Percentiles rank a stretch among this genome's conserved stretches.
phyloP scores from a whole-genome alignment of 2,329 filamentous ascomycete genomes.

The Botrytis fabae region DNA sequence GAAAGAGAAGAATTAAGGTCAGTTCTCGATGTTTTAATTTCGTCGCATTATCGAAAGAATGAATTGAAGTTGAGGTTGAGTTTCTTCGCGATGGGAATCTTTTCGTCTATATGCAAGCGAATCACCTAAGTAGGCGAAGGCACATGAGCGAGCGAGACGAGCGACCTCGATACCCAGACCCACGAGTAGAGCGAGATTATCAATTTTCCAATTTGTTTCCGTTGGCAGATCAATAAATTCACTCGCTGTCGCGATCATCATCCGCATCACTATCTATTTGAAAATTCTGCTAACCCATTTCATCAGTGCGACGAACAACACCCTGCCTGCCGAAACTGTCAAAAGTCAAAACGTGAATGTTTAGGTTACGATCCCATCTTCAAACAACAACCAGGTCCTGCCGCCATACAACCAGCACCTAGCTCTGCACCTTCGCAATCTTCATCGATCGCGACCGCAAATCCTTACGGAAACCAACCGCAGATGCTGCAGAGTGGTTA shows the following conservation, averaged over 20 bases:
- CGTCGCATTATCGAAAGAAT: constrained; percentile 30
- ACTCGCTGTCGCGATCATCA: constrained; percentile 17
- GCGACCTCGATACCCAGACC: constrained; percentile 24
- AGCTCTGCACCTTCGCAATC: constrained; percentile 43
- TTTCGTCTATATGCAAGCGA: constrained; percentile 42
- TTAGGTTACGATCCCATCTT: constrained; percentile 86
- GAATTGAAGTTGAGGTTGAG: constrained; percentile 34
- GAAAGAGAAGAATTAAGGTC: constrained; percentile 73
- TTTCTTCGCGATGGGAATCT: constrained; percentile 39
- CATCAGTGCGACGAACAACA: constrained; percentile 91
- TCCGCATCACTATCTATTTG: constrained; percentile 12
- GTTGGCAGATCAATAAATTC: constrained; percentile 14
- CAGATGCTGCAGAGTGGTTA: constrained; percentile 45
- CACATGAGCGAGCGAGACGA: constrained; percentile 38
- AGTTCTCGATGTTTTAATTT: constrained; percentile 40
- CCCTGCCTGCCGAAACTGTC: constrained; percentile 86
- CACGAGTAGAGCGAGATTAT: constrained; percentile 23
- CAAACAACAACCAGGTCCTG: constrained; percentile 66
- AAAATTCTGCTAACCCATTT: constrained; percentile 26
- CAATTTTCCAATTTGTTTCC: constrained; percentile 18
- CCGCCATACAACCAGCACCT: constrained; percentile 71
- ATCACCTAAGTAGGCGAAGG: constrained; percentile 43
- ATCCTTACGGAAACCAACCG: constrained; percentile 50
- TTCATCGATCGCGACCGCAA: constrained; percentile 38
- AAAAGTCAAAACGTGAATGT: constrained; percentile 85